Conservation (phyloP, 805 yeast species). For the Teunomyces panamensis region DNA sequence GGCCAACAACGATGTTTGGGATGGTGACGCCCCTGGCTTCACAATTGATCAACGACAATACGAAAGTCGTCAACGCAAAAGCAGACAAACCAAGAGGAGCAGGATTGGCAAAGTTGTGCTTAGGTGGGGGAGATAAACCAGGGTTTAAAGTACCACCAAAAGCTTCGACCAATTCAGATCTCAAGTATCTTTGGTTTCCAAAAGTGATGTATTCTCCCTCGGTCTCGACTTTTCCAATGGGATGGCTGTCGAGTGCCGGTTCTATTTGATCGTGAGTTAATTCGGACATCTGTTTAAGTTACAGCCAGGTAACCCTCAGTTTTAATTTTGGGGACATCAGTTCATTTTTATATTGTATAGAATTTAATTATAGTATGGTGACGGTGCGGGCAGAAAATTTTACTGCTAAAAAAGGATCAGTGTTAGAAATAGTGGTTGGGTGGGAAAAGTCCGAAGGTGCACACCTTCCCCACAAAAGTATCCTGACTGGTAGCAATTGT, state of each 20-base stretch:
- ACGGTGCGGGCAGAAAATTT: neutral
- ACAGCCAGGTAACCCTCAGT: neutral
- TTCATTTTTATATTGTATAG: neutral
- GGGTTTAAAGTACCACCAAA: conserved; percentile 85
- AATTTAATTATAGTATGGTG: neutral
- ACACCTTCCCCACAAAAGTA: neutral
- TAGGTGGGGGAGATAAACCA: conserved; percentile 47
- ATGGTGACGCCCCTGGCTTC: conserved; percentile 66
- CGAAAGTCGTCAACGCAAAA: conserved; percentile 67
- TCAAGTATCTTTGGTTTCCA: conserved; percentile 68
- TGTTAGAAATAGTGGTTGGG: neutral
- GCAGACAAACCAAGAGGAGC: conserved; percentile 74
- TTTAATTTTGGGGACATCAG: neutral
- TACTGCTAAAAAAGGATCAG: neutral
- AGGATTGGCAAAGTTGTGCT: conserved; percentile 56
- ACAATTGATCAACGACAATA: conserved; percentile 59
- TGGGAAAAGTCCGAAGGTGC: neutral
- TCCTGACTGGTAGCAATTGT: neutral
- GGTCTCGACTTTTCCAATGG: conserved; percentile 29
- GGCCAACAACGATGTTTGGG: conserved; percentile 60
- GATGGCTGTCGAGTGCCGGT: neutral
- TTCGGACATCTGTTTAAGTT: neutral
- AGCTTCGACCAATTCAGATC: conserved; percentile 57
- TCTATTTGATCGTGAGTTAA: neutral
- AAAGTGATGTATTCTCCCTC: conserved; percentile 66